These are phyloP conservation scores for Sclerotinia subarctica DNA, from an alignment of 2,329 filamentous ascomycete genomes.

Conservation along the genomic window DNA sequence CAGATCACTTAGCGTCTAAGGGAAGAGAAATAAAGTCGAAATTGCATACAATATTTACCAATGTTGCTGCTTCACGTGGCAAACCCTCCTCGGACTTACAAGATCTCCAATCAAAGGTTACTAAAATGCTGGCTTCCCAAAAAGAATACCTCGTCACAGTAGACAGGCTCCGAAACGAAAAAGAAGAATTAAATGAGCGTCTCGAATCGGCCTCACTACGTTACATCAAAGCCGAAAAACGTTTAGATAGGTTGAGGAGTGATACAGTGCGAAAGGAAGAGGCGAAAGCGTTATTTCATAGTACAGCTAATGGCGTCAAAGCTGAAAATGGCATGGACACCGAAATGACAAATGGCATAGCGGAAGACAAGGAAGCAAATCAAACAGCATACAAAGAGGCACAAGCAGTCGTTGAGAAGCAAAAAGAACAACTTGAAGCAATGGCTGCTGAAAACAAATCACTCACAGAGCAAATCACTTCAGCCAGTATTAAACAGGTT, in stretches of 20 bases:
- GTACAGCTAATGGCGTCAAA: conserved; percentile 41
- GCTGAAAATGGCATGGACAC: conserved; percentile 43
- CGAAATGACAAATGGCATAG: conserved; percentile 48
- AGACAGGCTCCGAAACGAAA: conserved; percentile 72
- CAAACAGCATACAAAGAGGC: conserved; percentile 77
- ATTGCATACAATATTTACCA: conserved; percentile 65
- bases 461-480: conserved; percentile 74
- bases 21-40: conserved; percentile 73
- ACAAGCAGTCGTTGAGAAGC: conserved; percentile 70
- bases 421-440: conserved; percentile 83
- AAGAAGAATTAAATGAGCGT: conserved; percentile 80
- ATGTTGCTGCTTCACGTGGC: conserved; percentile 50
- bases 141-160: conserved; percentile 77
- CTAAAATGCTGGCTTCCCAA: conserved; percentile 71
- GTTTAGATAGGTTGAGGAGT: conserved; percentile 85
- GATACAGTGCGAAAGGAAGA: conserved; percentile 88
- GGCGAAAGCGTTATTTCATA: conserved; percentile 70
- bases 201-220: conserved; percentile 84
- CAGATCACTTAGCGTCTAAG: conserved; percentile 74
- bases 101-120: conserved; percentile 71
- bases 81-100: conserved; percentile 64
- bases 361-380: conserved; percentile 60
- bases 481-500: conserved; percentile 64
- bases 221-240: conserved; percentile 94
- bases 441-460: conserved; percentile 73